Percentiles rank a stretch among this genome's conserved stretches.
phyloP scores from a whole-genome alignment of 192 early-diverging fungal species.

The Coemansia sp. region DNA sequence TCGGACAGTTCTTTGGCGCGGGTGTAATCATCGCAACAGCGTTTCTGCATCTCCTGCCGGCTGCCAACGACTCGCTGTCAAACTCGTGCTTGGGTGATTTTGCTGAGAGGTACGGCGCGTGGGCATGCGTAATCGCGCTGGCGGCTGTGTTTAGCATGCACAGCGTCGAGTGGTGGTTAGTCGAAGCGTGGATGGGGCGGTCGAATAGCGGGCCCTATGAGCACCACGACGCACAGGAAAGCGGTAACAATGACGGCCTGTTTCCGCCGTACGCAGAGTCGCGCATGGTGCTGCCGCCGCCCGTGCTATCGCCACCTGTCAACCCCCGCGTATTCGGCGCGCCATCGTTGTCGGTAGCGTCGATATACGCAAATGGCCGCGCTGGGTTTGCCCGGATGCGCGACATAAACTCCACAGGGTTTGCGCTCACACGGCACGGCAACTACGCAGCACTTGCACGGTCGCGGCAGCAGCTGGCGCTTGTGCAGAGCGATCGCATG shows the following conservation, averaged over 20 bases:
- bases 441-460: conserved; percentile 41
- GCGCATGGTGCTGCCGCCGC: conserved; percentile 19
- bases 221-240: too few species aligned
- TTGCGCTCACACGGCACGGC: conserved; percentile 34
- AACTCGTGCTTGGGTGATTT: conserved; percentile 55
- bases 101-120: conserved; percentile 46
- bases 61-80: conserved; percentile 54
- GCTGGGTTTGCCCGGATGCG: too few species aligned
- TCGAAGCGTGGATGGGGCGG: conserved; percentile 23
- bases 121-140: conserved; percentile 61
- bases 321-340: conserved; percentile 33
- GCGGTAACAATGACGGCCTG: neutral
- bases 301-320: conserved; percentile 21
- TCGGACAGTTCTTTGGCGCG: conserved; percentile 59
- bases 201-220: neutral
- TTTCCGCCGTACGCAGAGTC: conserved; percentile 22
- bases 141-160: conserved; percentile 61
- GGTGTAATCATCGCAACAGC: conserved; percentile 73
- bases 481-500: conserved; percentile 17
- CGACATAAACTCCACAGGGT: too few species aligned
- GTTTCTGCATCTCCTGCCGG: conserved; percentile 70
- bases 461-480: conserved; percentile 40
- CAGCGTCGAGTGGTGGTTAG: conserved; percentile 58
- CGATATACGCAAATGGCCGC: too few species aligned
- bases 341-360: conserved; percentile 4